Evolutionary conservation across 306 rosid genomes (phyloP).

Genomic region (Coriaria nepalensis): DNA sequence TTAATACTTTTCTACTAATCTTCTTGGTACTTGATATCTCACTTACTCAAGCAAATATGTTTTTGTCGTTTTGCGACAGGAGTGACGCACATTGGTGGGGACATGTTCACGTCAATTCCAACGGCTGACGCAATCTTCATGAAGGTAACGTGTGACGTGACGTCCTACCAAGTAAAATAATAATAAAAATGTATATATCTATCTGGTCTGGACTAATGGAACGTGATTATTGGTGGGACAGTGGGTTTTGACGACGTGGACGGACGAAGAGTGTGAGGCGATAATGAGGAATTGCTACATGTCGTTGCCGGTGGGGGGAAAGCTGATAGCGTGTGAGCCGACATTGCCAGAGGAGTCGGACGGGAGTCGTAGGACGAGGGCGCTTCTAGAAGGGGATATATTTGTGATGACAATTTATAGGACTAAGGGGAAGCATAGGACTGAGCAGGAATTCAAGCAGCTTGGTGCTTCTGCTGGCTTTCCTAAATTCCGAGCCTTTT

Average conservation of each 20-base stretch:
- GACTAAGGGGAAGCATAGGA: conserved; percentile 70
- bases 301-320: conserved; percentile 70
- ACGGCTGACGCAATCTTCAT: conserved; percentile 59
- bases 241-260: conserved; percentile 90
- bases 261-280: conserved; percentile 57
- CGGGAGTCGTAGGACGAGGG: conserved; percentile 61
- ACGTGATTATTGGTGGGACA: conserved; percentile 10
- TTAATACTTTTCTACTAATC: no score
- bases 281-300: conserved; percentile 64
- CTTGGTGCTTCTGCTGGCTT: conserved; percentile 55
- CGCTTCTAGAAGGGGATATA: conserved; percentile 60
- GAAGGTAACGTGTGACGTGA: conserved; percentile 44
- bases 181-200: no score
- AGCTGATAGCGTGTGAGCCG: conserved; percentile 78
- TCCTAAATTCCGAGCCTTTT: conserved; percentile 36
- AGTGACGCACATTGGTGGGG: conserved; percentile 68
- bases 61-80: conserved; percentile 25
- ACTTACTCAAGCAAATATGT: no score
- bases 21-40: neutral
- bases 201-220: no score
- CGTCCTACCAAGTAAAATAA: no score
- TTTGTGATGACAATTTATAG: conserved; percentile 77
- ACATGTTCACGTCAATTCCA: conserved; percentile 75
- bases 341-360: conserved; percentile 62
- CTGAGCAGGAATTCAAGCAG: conserved; percentile 43